Evolutionary conservation across 2,329 filamentous ascomycete genomes (phyloP), one percentile per base, ranked within the genome.

Genomic region (Penicillium aurantiogriseum): DNA sequence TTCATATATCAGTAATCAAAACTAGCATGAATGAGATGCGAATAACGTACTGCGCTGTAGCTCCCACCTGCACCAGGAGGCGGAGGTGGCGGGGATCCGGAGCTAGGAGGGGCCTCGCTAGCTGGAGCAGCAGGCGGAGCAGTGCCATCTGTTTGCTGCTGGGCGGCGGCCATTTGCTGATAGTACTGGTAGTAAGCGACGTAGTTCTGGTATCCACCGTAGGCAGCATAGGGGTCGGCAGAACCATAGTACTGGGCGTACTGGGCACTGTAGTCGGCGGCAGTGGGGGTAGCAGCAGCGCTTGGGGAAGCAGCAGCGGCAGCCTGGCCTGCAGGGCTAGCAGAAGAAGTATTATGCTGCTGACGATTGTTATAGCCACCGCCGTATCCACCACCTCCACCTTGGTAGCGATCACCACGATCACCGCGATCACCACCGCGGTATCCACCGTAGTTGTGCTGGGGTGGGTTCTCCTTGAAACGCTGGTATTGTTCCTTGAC

Each of bases 401-500:
- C 47, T 39, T 50, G 47, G 35, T 50, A 50, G 35, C 47, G 47
- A 17, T 50, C 47, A 29, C 47, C 47, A 7, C 78, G 75, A 36
- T 64, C 63, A 15, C 62, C 62, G 21, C 60, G 53, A 13, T 59
- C 61, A 27, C 59, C 53, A 11, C 58, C 55, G 15, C 55, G 40
- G 49, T 83, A 81, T 39, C 80, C 79, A 25, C 85, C 84, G 65
- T 85, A 88, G 45, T 78, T 76, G 56, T 88, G 88, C 60, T 81
- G 81, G 55, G 87, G 89, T 17, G 89, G 89, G 8, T 90, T 87
- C 64, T 86, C 86, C 77, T 97, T 97, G 81, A 93, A 96, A 46
- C 88, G 87, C 71, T 97, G 89, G 72, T 97, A 97, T 72, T 96
- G 89, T 61, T 91, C 84, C 70, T 88, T 89, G 54, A 99, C 94